Base-by-base conservation (phyloP, 129 eudicot species). In the Escallonia rubra region DNA sequence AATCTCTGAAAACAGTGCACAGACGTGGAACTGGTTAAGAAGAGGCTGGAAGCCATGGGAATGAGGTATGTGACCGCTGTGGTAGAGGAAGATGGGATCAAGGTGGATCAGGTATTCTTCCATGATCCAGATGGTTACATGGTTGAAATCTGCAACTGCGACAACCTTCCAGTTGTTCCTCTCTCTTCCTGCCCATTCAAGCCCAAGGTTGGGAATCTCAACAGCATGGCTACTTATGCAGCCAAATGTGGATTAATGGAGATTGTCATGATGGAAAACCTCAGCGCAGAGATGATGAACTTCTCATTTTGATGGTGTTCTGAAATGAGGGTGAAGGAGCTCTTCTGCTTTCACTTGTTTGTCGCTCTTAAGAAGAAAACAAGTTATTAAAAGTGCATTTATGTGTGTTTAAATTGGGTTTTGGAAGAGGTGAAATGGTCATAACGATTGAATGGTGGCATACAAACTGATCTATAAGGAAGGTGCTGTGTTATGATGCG, bases 101-200 rank as follows among this genome's bases (percentile, higher is more conserved):
- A 57, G 61, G 83, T 78, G 62, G 72, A 78, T 68, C 83, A 78
- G 12, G 67, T 78, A 58, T 78, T 78, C 46, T 78, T 78, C 65
- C 83, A 78, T 10, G 83, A 78, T 52, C 83, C 83, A n/a, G 83
- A 78, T 63, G 83, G 83, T 3, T 78, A 78, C 57, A 78, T 78
- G 83, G 66, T 78, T 43, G 83, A 78, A 45, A 63, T 78, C 4
- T 78, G 83, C 57, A 78, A 78, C 57, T 78, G 83, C 47, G 70
- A 71, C 14, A 64, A 62, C 45, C 46, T 78, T 5, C 83, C 83
- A 0, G 23, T 78, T 3, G 46, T 78, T 11, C 83, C 78, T 16
- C 23, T 78, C 41, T 70, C 82, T 16, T 41, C 60, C 6, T 68
- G 69, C 75, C 8, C 58, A 8, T 34, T 56, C 48, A 73, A 57